Conservation (phyloP, 1,284 basidiomycete genomes). For the Coniophora puteana region DNA sequence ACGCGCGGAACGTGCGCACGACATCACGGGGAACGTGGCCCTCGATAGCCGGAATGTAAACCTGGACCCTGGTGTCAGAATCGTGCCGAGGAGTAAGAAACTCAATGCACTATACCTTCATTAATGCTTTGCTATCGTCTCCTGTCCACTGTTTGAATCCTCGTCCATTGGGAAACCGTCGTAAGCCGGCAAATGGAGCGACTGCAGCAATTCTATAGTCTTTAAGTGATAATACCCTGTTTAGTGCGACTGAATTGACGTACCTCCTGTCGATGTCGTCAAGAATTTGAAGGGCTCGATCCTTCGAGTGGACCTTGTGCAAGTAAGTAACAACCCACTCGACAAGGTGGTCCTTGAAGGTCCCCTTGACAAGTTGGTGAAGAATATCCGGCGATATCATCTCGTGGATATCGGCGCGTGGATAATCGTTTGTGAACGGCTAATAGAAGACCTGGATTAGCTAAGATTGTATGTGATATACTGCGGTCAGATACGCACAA, state of each 20-base stretch:
- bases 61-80: background rate
- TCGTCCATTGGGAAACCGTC: conserved; percentile 12
- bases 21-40: conserved; percentile 1
- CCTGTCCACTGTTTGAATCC: conserved; percentile 15
- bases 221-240: no score
- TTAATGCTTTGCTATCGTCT: conserved; percentile 13
- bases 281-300: conserved; percentile 1
- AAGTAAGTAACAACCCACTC: conserved; percentile 11
- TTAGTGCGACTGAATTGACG: background rate
- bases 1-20: background rate
- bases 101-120: conserved; percentile 12
- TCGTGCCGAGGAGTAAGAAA: background rate
- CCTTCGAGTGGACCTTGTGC: background rate
- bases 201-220: conserved; percentile 9
- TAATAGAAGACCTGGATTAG: background rate
- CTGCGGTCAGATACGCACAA: no score
- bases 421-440: conserved; percentile 11
- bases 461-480: no score
- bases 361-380: conserved; percentile 10
- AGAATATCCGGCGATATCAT: conserved; percentile 9
- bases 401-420: conserved; percentile 8
- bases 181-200: conserved; percentile 9
- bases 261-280: conserved; percentile 13
- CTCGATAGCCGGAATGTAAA: conserved; percentile 2
- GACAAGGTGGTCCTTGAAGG: conserved; percentile 9